Evolutionary conservation across 768 basidiomycete genomes (phyloP).

Genomic region (Hydnomerulius pinastri): DNA sequence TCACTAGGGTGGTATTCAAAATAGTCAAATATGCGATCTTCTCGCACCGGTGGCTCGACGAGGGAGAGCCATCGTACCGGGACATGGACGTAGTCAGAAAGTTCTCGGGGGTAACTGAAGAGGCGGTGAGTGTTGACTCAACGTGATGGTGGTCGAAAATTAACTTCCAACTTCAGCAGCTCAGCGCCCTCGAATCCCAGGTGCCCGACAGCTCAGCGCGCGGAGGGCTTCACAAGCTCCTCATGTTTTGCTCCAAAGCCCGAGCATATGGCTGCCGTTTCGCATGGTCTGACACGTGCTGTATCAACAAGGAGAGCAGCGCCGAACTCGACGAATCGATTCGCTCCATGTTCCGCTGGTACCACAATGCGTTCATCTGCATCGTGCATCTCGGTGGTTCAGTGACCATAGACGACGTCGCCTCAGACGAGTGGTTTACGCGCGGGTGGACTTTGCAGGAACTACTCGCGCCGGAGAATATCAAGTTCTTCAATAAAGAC

Average conservation of each 20-base stretch:
- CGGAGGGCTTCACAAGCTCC: constrained; percentile 8
- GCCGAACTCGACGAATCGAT: constrained; percentile 27
- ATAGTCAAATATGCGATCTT: constrained; percentile 17
- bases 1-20: too few relatives aligned
- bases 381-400: constrained; percentile 16
- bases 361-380: constrained; percentile 18
- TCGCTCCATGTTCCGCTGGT: constrained; percentile 30
- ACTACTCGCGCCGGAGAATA: constrained; percentile 17
- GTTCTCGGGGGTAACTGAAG: too few relatives aligned
- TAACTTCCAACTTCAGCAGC: too few relatives aligned
- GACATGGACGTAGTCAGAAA: too few relatives aligned
- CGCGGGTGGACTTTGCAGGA: constrained; percentile 18
- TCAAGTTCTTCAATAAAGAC: constrained; percentile 25
- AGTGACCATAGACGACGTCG: constrained; percentile 10
- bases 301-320: constrained; percentile 26
- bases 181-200: too few relatives aligned
- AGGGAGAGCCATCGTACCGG: constrained; percentile 12
- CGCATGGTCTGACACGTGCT: constrained; percentile 26
- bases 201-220: background rate
- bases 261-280: constrained; percentile 6
- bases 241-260: constrained; percentile 12
- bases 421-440: constrained; percentile 20
- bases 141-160: too few relatives aligned
- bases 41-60: constrained; percentile 14
- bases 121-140: too few relatives aligned